phyloP scores from a whole-genome alignment of 352 stramenopile genomes.

The Phytopythium vexans region DNA sequence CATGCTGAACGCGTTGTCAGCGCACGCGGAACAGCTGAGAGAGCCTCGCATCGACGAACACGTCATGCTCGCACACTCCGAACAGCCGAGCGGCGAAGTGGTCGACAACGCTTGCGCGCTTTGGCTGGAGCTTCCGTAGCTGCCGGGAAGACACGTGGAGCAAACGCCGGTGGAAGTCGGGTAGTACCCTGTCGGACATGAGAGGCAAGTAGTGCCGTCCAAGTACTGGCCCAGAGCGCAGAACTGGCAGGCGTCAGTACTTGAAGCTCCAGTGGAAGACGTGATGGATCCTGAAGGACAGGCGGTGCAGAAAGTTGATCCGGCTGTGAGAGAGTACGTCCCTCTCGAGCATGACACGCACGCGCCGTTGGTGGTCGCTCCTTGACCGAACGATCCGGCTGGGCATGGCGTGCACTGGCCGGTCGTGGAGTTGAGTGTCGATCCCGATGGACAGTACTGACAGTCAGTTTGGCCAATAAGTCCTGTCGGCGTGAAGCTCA shows the following conservation, averaged over 20 bases:
- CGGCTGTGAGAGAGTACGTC: conserved; percentile 23
- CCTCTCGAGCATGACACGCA: conserved; percentile 45
- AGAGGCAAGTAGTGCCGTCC: conserved; percentile 22
- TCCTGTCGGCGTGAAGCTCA: conserved; percentile 27
- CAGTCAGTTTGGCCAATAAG: conserved; percentile 27
- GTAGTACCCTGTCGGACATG: conserved; percentile 19
- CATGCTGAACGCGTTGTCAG: conserved; percentile 39
- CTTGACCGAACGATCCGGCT: conserved; percentile 32
- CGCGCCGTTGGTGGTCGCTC: conserved; percentile 17
- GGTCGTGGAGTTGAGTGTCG: conserved; percentile 8
- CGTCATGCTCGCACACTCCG: conserved; percentile 43
- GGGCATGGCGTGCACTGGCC: conserved; percentile 29
- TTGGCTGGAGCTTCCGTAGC: conserved; percentile 13
- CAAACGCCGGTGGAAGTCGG: conserved; percentile 28
- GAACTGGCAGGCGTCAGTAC: conserved; percentile 21
- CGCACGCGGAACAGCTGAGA: conserved; percentile 29
- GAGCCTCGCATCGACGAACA: conserved; percentile 16
- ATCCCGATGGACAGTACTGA: conserved; percentile 23
- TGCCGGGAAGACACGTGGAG: conserved; percentile 37
- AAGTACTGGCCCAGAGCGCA: conserved; percentile 31
- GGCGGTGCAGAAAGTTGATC: conserved; percentile 17
- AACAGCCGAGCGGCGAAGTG: conserved; percentile 22
- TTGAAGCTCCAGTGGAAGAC: conserved; percentile 16
- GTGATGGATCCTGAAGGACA: conserved; percentile 42
- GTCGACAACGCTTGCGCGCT: not conserved